Evolutionary conservation across 495 filamentous ascomycete genomes (phyloP).

Genomic region (Hypoxylon lenormandii): DNA sequence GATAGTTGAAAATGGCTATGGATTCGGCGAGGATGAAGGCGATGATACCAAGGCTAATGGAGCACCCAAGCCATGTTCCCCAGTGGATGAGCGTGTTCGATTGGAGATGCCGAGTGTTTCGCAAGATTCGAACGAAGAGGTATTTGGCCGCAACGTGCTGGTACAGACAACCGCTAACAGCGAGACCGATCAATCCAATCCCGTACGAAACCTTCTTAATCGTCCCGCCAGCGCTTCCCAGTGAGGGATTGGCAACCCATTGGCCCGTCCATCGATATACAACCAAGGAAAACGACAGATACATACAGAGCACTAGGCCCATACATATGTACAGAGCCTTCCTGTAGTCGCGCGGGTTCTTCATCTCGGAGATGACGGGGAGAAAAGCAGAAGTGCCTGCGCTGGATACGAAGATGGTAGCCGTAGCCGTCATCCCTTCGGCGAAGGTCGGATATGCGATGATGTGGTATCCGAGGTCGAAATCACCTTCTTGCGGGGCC

Average conservation of each 20-base stretch:
- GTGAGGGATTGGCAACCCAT: slow-evolving; percentile 53
- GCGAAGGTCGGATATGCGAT: slow-evolving; percentile 42
- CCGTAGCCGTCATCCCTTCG: slow-evolving; percentile 56
- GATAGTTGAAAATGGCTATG: slow-evolving; percentile 56
- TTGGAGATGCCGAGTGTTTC: slow-evolving; percentile 51
- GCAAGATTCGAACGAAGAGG: slow-evolving; percentile 54
- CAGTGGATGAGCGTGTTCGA: slow-evolving; percentile 51
- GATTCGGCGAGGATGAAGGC: slow-evolving; percentile 50
- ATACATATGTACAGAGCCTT: slow-evolving; percentile 52
- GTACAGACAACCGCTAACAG: slow-evolving; percentile 38
- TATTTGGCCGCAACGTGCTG: slow-evolving; percentile 51
- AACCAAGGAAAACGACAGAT: slow-evolving; percentile 51
- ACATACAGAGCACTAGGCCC: slow-evolving; percentile 49
- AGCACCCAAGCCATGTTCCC: slow-evolving; percentile 52
- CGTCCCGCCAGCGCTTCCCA: slow-evolving; percentile 52
- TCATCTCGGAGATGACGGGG: slow-evolving; percentile 50
- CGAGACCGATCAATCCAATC: slow-evolving; percentile 47
- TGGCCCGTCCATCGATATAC: slow-evolving; percentile 54
- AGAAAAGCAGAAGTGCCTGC: slow-evolving; percentile 44
- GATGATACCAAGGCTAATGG: slow-evolving; percentile 40
- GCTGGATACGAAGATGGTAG: slow-evolving; percentile 55
- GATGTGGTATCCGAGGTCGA: slow-evolving; percentile 42
- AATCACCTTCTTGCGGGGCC: slow-evolving; percentile 44
- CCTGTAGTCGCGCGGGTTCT: slow-evolving; percentile 49
- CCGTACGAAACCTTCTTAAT: slow-evolving; percentile 56